Evolutionary conservation across 73 alveolate genomes (phyloP).

Genomic region (Paraurostyla sp.): DNA sequence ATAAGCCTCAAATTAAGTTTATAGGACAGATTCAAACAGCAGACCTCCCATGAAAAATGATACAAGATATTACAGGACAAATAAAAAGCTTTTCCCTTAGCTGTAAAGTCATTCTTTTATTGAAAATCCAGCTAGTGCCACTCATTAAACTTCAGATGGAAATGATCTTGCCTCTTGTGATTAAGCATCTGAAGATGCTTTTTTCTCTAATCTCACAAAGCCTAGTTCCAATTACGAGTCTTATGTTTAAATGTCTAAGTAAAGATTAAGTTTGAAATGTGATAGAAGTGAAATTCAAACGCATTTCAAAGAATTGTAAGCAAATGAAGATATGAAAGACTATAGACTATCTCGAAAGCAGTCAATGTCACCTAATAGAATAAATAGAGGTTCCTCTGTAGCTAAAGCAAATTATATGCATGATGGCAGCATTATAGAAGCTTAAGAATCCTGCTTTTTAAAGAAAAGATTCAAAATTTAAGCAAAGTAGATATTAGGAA

Average conservation of each 20-base stretch:
- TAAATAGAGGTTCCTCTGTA: neutral
- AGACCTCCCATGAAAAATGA: neutral
- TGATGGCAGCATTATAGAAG: neutral
- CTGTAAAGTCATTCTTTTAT: too few species aligned
- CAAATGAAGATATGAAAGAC: neutral
- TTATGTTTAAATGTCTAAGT: neutral
- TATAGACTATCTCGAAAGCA: neutral
- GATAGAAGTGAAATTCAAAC: neutral
- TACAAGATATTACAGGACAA: too few species aligned
- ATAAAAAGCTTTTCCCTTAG: too few species aligned
- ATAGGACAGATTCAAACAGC: neutral
- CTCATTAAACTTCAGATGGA: neutral
- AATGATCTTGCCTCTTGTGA: neutral
- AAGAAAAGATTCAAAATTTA: neutral
- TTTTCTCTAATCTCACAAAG: neutral
- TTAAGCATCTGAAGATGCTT: neutral
- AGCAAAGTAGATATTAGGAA: neutral
- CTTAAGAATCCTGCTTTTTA: neutral
- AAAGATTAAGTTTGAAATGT: neutral
- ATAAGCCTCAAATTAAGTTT: neutral
- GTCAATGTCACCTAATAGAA: conserved; percentile 1
- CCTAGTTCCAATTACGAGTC: neutral
- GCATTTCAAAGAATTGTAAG: neutral
- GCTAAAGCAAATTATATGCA: neutral
- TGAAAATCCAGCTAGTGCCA: too few species aligned